Conservation (phyloP, 345 rosid species). For the Eucalyptus cloeziana region DNA sequence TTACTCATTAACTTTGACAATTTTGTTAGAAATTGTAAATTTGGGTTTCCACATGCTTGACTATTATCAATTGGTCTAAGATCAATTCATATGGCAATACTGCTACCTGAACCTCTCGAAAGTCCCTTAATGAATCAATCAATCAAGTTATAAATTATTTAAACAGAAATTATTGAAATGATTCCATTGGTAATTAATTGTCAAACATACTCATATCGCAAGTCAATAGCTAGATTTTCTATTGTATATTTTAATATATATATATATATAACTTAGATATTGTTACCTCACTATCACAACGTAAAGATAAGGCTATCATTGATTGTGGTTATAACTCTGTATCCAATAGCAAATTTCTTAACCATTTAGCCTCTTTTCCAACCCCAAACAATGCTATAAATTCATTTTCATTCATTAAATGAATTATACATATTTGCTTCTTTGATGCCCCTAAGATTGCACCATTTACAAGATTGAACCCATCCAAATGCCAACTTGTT, state of each 20-base stretch:
- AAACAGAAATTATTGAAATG: not conserved
- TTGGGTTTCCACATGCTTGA: not conserved
- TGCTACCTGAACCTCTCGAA: not conserved
- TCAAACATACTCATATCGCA: not conserved
- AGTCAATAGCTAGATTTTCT: not conserved
- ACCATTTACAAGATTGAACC: not conserved
- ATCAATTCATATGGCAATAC: not conserved
- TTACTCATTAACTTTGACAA: not conserved
- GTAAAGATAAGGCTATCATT: not conserved
- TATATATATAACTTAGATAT: not conserved
- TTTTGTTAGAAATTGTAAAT: not conserved
- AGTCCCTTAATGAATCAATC: not conserved
- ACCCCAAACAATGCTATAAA: not conserved
- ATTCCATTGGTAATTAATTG: not conserved
- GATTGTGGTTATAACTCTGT: not conserved
- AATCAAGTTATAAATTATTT: not conserved
- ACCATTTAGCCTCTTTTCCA: not conserved
- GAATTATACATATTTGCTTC: not conserved
- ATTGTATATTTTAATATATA: too few species aligned
- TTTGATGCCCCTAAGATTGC: not conserved
- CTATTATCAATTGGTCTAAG: not conserved
- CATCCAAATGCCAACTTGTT: not conserved
- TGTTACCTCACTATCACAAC: accelerated
- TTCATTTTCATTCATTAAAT: not conserved
- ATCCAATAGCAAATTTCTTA: not conserved